These are phyloP conservation scores for Tricholoma sp. DNA, from an alignment of 768 basidiomycete genomes.

Conservation along the genomic window DNA sequence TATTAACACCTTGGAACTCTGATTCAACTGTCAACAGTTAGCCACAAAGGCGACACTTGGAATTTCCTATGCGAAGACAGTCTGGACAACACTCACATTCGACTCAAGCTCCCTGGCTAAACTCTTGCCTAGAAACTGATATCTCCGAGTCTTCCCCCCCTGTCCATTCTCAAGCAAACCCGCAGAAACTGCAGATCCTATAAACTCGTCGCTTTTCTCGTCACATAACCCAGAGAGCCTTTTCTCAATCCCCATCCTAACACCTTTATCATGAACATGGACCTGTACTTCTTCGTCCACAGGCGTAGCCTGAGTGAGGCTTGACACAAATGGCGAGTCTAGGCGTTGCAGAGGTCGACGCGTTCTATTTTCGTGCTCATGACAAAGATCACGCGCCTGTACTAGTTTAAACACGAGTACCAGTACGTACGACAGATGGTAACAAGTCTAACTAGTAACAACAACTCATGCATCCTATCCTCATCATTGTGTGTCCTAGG, in stretches of 20 bases:
- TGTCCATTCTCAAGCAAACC: not conserved
- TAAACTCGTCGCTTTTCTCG: too few relatives aligned
- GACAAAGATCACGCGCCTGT: not conserved
- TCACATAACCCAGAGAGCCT: constrained; percentile 1
- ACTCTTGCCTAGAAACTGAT: not conserved
- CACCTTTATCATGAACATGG: not conserved
- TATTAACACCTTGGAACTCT: too few relatives aligned
- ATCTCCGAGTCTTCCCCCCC: not conserved
- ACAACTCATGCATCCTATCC: too few relatives aligned
- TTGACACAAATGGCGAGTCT: constrained; percentile 39
- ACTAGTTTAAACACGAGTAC: too few relatives aligned
- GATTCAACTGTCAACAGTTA: too few relatives aligned
- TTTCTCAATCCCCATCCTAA: constrained; percentile 12
- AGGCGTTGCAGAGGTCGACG: constrained; percentile 31
- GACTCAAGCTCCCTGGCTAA: not conserved
- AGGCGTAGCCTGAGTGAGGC: constrained; percentile 37
- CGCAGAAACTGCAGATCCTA: not conserved
- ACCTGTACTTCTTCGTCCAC: constrained; percentile 27
- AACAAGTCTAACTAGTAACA: too few relatives aligned
- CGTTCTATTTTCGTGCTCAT: constrained; percentile 13
- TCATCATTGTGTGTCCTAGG: too few relatives aligned
- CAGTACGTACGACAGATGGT: too few relatives aligned
- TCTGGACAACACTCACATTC: not conserved
- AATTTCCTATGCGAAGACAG: too few relatives aligned
- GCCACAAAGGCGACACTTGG: too few relatives aligned